A percentile compares a stretch with the other conserved stretches of the same genome.
Conservation (phyloP, 441 rosid species). For the Dalechampia spathulata region DNA sequence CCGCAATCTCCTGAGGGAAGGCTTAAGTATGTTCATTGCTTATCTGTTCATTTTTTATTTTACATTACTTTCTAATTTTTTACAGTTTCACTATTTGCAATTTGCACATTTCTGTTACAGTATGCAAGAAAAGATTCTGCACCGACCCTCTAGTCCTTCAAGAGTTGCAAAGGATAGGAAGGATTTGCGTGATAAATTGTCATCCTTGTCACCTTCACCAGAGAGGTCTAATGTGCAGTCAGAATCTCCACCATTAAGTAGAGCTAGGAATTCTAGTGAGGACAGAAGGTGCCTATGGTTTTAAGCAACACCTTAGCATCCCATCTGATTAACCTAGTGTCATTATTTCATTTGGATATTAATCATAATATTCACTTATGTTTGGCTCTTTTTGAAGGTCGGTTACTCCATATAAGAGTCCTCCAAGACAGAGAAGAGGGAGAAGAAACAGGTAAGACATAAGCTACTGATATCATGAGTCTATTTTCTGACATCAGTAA, state of each 20-base stretch:
- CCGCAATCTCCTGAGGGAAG: conserved; percentile 36
- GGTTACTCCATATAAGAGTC: conserved; percentile 29
- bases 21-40: conserved; percentile 33
- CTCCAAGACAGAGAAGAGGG: conserved; percentile 20
- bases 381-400: conserved; percentile 18
- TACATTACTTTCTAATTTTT: neutral
- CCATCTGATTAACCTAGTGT: neutral
- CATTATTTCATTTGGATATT: conserved; percentile 5
- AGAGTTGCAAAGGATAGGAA: conserved; percentile 19
- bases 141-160: conserved; percentile 14
- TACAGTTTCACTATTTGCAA: neutral
- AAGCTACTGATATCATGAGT: neutral
- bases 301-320: neutral
- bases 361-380: neutral
- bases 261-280: conserved; percentile 22
- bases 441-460: conserved; percentile 8
- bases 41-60: neutral
- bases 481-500: too few species aligned
- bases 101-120: conserved; percentile 15
- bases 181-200: conserved; percentile 13
- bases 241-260: conserved; percentile 19
- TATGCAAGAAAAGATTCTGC: conserved; percentile 11
- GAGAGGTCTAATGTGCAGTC: conserved; percentile 22
- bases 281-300: conserved; percentile 31
- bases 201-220: conserved; percentile 24